Evolutionary conservation across 2,329 filamentous ascomycete genomes (phyloP).

Genomic region (Epichloe baconii): DNA sequence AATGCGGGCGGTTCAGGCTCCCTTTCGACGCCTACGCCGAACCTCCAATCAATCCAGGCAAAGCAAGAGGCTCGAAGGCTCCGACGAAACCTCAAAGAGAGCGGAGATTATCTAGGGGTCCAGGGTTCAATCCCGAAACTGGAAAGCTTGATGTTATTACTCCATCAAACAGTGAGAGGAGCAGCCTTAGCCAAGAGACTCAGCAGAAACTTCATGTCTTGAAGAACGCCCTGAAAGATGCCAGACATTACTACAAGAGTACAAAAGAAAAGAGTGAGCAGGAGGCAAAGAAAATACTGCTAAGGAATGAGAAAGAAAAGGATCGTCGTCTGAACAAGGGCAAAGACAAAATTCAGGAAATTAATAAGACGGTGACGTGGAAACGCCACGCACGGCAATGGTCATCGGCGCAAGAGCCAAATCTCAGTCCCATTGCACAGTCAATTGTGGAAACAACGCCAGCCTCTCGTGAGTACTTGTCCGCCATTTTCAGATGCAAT

Average conservation of each 20-base stretch:
- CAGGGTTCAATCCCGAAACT: constrained; percentile 45
- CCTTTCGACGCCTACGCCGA: not conserved
- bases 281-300: constrained; percentile 21
- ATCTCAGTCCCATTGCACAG: constrained; percentile 35
- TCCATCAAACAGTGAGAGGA: constrained; percentile 33
- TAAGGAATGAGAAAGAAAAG: constrained; percentile 22
- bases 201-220: constrained; percentile 20
- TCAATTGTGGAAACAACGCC: constrained; percentile 19
- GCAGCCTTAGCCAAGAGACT: constrained; percentile 18
- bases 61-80: constrained; percentile 21
- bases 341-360: constrained; percentile 23
- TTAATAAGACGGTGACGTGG: constrained; percentile 28
- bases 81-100: constrained; percentile 35
- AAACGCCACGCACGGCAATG: constrained; percentile 32
- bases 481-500: not conserved
- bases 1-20: not conserved
- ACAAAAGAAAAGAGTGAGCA: constrained; percentile 33
- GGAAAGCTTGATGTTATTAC: constrained; percentile 39
- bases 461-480: constrained; percentile 13
- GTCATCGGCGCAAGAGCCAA: constrained; percentile 37
- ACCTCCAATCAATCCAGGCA: constrained; percentile 10
- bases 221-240: constrained; percentile 20
- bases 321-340: constrained; percentile 29
- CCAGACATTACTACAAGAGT: constrained; percentile 22
- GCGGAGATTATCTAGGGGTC: constrained; percentile 45